These are phyloP conservation scores for Sindora glabra DNA, from an alignment of 306 rosid species.

Conservation along the genomic window DNA sequence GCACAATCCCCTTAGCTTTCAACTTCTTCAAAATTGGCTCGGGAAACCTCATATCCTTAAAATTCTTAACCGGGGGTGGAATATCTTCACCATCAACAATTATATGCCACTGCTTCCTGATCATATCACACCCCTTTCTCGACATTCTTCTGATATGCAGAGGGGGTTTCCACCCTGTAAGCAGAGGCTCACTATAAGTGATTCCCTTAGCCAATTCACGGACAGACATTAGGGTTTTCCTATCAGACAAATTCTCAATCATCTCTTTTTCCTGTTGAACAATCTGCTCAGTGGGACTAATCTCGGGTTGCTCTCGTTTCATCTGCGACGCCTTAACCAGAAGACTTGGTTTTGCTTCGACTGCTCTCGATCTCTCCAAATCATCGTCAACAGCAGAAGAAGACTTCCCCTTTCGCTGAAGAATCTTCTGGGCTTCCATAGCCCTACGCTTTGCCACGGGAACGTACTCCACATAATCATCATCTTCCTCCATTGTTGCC, in stretches of 20 bases:
- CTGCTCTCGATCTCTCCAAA: slow-evolving; percentile 43
- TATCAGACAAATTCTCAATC: slow-evolving; percentile 79
- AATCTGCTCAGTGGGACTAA: slow-evolving; percentile 68
- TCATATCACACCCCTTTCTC: slow-evolving; percentile 51
- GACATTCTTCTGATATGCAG: slow-evolving; percentile 67
- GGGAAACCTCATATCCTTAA: slow-evolving; percentile 88
- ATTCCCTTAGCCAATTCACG: slow-evolving; percentile 92
- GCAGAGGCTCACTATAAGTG: slow-evolving; percentile 68
- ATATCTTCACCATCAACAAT: slow-evolving; percentile 74
- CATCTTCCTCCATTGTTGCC: slow-evolving; percentile 59
- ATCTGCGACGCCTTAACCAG: slow-evolving; percentile 72
- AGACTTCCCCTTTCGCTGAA: slow-evolving; percentile 66
- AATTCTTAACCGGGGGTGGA: slow-evolving; percentile 79
- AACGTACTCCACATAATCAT: slow-evolving; percentile 67
- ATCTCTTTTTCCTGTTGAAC: slow-evolving; percentile 86
- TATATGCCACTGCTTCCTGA: slow-evolving; percentile 86
- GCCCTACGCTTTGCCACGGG: slow-evolving; percentile 92
- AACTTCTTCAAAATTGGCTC: slow-evolving; percentile 75
- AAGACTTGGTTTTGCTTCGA: slow-evolving; percentile 76
- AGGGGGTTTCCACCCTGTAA: slow-evolving; percentile 93
- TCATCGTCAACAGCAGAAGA: slow-evolving; percentile 56
- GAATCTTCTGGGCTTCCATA: slow-evolving; percentile 78
- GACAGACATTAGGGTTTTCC: slow-evolving; percentile 83
- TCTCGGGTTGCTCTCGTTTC: slow-evolving; percentile 81
- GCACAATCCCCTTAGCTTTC: slow-evolving; percentile 80